Conservation (phyloP, 2,329 filamentous ascomycete genomes). For the Fusarium keratoplasticum region DNA sequence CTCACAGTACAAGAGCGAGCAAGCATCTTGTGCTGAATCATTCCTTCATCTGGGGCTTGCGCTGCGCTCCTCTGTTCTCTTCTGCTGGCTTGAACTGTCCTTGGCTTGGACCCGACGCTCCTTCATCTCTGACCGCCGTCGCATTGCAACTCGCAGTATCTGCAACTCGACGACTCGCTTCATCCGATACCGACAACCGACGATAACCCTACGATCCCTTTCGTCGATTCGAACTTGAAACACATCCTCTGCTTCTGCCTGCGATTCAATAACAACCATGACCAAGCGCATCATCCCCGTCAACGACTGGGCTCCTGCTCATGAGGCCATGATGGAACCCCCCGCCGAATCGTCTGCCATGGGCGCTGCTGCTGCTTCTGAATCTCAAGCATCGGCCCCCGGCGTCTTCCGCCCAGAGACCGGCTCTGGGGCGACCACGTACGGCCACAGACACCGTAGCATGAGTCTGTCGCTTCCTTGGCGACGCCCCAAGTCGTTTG, state of each 20-base stretch:
- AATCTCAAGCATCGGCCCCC: constrained; percentile 12
- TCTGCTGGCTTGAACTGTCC: neutral
- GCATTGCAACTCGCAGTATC: neutral
- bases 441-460: constrained; percentile 58
- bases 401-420: constrained; percentile 13
- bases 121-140: neutral
- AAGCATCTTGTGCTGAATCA: neutral
- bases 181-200: constrained; percentile 5
- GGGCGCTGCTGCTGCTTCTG: constrained; percentile 12
- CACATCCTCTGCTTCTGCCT: neutral
- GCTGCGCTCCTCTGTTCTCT: neutral
- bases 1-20: neutral
- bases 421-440: constrained; percentile 7
- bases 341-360: constrained; percentile 31
- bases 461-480: constrained; percentile 63
- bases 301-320: constrained; percentile 56
- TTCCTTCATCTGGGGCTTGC: neutral
- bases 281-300: constrained; percentile 54
- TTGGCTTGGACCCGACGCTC: neutral
- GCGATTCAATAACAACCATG: constrained; percentile 35
- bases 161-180: neutral
- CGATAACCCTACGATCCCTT: constrained; percentile 8
- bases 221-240: neutral
- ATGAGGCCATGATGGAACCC: constrained; percentile 54
- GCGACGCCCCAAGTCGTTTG: constrained; percentile 60